Base-by-base conservation (phyloP, 192 early-diverging fungal genomes). In the Gigaspora rosea region DNA sequence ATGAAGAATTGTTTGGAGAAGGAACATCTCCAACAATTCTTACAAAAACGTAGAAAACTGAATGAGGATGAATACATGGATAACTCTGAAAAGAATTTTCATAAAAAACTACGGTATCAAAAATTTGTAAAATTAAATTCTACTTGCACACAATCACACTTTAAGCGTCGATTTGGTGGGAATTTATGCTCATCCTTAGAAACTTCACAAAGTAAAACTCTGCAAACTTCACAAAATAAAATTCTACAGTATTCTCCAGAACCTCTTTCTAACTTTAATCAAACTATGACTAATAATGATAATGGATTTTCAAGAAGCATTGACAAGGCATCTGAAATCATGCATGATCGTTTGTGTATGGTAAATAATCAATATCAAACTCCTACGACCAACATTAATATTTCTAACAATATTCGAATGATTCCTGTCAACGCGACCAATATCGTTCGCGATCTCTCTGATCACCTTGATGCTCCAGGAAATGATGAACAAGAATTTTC, bases 401-500 rank as follows among this genome's bases (percentile, higher is more conserved):
- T 16, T 54, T 12, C 13, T 65, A 65, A 32, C 36, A 66, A 66
- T 36, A 66, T 18, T 41, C 15, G 36, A n/a, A 66, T 47, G 15
- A n/a, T 66, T 35, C 32, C 32, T 36, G 16, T 33, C 10, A 41
- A 66, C 36, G 61, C 22, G 32, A 9, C 33, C n/a, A 41, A 66
- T 33, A 8, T 9, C 18, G 32, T 47, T 66, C 64, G 36, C 4
- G 41, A 66, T 47, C 36, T 47, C n/a, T 47, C 41, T 10, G 64
- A 66, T 66, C 62, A 64, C 33, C 64, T n/a, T 56, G 52, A 66
- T 66, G 64, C 18, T 66, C 41, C 46, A 47, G 36, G 36, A 66
- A 71, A 15, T 33, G 70, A 71, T 32, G 46, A 51, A 54, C 33
- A 51, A 52, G 70, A 71, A 36, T 71, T 56, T 56, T 52, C 70